Conservation (phyloP, 352 stramenopile genomes). For the Phytophthora melonis region DNA sequence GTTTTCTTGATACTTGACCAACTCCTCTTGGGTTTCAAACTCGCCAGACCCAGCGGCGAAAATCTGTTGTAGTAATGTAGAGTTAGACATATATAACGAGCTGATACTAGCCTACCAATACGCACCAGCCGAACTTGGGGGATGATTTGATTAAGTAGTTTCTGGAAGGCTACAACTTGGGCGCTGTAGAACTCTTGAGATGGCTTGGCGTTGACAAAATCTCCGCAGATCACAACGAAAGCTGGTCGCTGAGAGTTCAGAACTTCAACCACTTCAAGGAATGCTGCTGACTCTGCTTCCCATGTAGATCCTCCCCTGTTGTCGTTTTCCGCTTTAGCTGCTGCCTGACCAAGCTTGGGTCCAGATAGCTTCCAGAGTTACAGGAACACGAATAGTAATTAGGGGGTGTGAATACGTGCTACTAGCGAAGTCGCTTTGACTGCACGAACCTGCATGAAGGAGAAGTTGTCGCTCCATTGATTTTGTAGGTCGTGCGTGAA, state of each 20-base stretch:
- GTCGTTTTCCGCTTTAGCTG: constrained; percentile 46
- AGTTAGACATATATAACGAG: constrained; percentile 1
- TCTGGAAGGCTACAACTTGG: constrained; percentile 65
- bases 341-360: constrained; percentile 49
- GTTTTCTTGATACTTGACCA: constrained; percentile 47
- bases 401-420: background rate
- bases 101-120: background rate
- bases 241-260: constrained; percentile 64
- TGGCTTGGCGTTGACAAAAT: constrained; percentile 58
- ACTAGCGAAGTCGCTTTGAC: background rate
- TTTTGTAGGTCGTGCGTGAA: constrained; percentile 81
- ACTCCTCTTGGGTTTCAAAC: constrained; percentile 20
- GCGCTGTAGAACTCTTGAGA: constrained; percentile 49
- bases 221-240: constrained; percentile 77
- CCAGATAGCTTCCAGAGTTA: constrained; percentile 54
- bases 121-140: constrained; percentile 67
- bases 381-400: background rate
- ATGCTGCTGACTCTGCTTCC: constrained; percentile 49
- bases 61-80: constrained; percentile 37
- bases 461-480: constrained; percentile 72
- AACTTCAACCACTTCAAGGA: constrained; percentile 52
- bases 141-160: constrained; percentile 70
- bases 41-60: constrained; percentile 54
- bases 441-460: constrained; percentile 68
- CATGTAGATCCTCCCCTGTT: constrained; percentile 55